phyloP scores from a whole-genome alignment of 2,329 filamentous ascomycete species.

The Colletotrichum eremochloae region DNA sequence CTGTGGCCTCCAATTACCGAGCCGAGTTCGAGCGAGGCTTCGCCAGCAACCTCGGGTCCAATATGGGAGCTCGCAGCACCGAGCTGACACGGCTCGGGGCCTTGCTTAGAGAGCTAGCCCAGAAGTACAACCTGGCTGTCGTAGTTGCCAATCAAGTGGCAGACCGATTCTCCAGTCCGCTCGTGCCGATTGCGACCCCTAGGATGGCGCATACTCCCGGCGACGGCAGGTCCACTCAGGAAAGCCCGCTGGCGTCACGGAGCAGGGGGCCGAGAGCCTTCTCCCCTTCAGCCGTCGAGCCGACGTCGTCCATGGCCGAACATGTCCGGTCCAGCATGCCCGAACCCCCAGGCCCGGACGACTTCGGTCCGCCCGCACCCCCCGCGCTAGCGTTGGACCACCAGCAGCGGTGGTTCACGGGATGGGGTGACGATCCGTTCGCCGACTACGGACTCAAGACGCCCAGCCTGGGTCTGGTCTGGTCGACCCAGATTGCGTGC shows the following conservation, averaged over 20 bases:
- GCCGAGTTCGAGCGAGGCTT: constrained; percentile 82
- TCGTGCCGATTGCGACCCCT: constrained; percentile 44
- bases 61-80: constrained; percentile 80
- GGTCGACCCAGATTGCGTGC: constrained; percentile 89
- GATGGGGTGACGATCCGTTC: constrained; percentile 83
- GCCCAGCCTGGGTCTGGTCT: constrained; percentile 87
- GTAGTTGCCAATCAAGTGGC: constrained; percentile 97
- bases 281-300: constrained; percentile 48
- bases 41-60: constrained; percentile 59
- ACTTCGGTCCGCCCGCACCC: constrained; percentile 52
- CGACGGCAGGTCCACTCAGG: constrained; percentile 50
- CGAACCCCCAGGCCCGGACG: constrained; percentile 57
- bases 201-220: constrained; percentile 43
- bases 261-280: constrained; percentile 49
- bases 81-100: constrained; percentile 84
- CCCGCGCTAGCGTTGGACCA: constrained; percentile 81
- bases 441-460: constrained; percentile 75
- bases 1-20: constrained; percentile 94
- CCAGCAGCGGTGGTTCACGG: constrained; percentile 95
- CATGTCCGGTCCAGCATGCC: constrained; percentile 53
- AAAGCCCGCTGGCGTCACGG: constrained; percentile 65
- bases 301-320: constrained; percentile 57
- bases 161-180: constrained; percentile 75
- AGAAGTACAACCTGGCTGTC: constrained; percentile 80
- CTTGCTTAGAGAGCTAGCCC: constrained; percentile 81